Evolutionary conservation across 2,329 filamentous ascomycete species (phyloP), one percentile per base, ranked within the genome.

Genomic region (Leptographium lundbergii): DNA sequence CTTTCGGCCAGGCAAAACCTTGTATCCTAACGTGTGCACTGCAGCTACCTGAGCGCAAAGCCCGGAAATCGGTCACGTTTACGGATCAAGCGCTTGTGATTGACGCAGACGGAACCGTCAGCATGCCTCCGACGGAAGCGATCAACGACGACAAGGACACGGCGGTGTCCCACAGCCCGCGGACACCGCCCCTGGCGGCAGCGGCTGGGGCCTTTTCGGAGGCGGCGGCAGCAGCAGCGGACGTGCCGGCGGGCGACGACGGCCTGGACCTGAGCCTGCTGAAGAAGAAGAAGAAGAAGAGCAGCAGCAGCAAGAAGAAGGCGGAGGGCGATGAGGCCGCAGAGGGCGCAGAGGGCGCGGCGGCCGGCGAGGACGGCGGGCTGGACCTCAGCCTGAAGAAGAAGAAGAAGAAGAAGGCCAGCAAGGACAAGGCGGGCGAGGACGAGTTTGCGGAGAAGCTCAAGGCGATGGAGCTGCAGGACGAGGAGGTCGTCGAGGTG

Each of bases 11-110:
- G 13, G 42, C 19, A 19, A 19, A 45, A 4, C 4, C 19, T 4
- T 45, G 1, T 19, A 42, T 45, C 42, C 42, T 45, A 45, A 45
- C 42, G 10, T n/a, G 19, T 25, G 52, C 2, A 5, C 36, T 22
- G 25, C 59, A 62, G 58, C 57, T 51, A 10, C 25, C 61, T n/a
- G 60, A 63, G 55, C 64, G 64, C 59, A 65, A 64, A 54, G 39
- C 62, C 22, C 63, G 63, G 14, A 96, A 97, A 77, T 95, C 90
- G 54, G 92, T 97, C 69, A 86, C 91, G 65, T 97, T 97, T 74
- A 91, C 87, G 71, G 88, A 94, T 74, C 89, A 89, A 69, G 83
- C 89, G 67, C 82, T 88, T 65, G 85, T 96, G 68, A 91, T 96
- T 72, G 89, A 95, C 77, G 83, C 84, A 74, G 89, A 96, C 80